Evolutionary conservation across 768 basidiomycete species (phyloP), one percentile per base, ranked within the genome.

Genomic region (Mycena maculata): DNA sequence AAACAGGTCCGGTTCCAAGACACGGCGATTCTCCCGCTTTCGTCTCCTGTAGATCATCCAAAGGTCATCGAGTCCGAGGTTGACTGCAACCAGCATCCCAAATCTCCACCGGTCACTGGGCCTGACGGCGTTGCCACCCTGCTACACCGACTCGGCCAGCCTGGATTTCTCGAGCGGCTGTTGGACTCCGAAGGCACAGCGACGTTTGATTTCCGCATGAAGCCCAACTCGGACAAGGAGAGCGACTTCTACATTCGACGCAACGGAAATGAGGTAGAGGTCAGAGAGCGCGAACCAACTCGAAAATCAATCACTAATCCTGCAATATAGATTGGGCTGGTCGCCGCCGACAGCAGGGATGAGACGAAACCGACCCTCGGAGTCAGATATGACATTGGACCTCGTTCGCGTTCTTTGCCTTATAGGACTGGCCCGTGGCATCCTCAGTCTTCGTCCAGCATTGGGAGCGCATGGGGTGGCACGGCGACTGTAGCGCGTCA

Each of bases 1-100:
- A n/a, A n/a, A 49, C 31, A 54, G 33, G 52, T 54, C 33, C 52
- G 52, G 3, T 54, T 54, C 33, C 33, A 36, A 13, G 52, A 54
- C 38, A 54, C 52, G 1, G 33, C 9, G 11, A 36, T 54, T 25
- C 52, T 54, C 12, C 52, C 52, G 15, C 33, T 54, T 2, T 54
- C 52, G 9, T n/a, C 52, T 13, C 52, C 52, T 15, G 22, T n/a
- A 38, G 52, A 54, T 33, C 28, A 54, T 13, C 31, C 52, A 7
- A 54, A 27, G 13, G 25, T 54, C 31, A 54, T 54, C 18, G 38
- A 54, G 23, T 54, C 52, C 23, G 52, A 33, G n/a, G 10, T 54
- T 5, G 52, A 39, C 31, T 38, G 31, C n/a, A 38, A 22, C 10
- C 52, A 54, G 33, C 52, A 36, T 18, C 52, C 52, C 27, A 54